phyloP scores from a whole-genome alignment of 768 basidiomycete genomes.

The Tephrocybe rancida region DNA sequence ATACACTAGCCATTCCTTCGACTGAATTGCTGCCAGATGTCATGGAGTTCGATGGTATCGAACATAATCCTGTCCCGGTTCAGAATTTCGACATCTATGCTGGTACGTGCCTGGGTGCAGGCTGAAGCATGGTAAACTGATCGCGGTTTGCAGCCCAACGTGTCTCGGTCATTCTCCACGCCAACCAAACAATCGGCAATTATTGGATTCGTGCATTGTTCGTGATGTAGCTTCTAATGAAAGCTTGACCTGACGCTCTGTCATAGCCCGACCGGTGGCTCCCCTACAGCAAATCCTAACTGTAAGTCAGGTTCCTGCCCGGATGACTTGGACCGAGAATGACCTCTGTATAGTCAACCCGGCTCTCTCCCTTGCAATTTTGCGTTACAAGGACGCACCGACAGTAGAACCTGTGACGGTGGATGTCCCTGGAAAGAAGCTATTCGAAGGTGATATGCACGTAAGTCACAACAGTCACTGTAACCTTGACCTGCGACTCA shows the following conservation, averaged over 20 bases:
- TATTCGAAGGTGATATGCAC: conserved; percentile 30
- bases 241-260: too few relatives aligned
- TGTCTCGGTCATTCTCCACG: conserved; percentile 36
- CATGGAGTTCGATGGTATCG: conserved; percentile 41
- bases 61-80: conserved; percentile 36
- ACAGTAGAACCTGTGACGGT: conserved; percentile 31
- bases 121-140: not conserved
- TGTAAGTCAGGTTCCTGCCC: conserved; percentile 9
- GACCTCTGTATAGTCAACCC: conserved; percentile 12
- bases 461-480: conserved; percentile 17
- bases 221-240: not conserved
- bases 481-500: not conserved
- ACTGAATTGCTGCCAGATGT: conserved; percentile 12
- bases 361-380: conserved; percentile 26
- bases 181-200: conserved; percentile 43
- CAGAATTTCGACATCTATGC: conserved; percentile 43
- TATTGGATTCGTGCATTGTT: conserved; percentile 38
- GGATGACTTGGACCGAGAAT: not conserved
- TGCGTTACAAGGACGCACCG: conserved; percentile 34
- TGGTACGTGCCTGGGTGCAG: conserved; percentile 21
- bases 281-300: conserved; percentile 15
- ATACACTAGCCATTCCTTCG: not conserved
- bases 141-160: conserved; percentile 30
- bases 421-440: conserved; percentile 20
- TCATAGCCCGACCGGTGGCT: conserved; percentile 18